Percentiles rank a stretch among this genome's conserved stretches.
Evolutionary conservation across 2,329 filamentous ascomycete genomes (phyloP).

Genomic region (Fusarium sarcochroum): DNA sequence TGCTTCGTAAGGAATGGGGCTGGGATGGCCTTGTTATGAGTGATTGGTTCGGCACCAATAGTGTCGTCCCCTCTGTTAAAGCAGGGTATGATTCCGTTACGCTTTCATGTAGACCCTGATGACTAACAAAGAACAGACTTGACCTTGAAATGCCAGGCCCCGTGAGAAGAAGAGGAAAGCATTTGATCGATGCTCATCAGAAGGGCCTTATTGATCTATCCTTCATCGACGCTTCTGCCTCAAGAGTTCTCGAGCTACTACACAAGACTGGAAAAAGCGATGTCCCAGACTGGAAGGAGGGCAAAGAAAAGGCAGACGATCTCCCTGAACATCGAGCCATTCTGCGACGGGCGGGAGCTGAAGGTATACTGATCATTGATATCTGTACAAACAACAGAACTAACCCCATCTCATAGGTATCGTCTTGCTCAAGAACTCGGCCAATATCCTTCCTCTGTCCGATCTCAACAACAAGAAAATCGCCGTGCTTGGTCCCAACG

Average conservation of each 20-base stretch:
- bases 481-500: conserved; percentile 29
- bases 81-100: conserved; percentile 28
- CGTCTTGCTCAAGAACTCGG: conserved; percentile 29
- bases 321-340: conserved; percentile 27
- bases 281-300: conserved; percentile 31
- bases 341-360: conserved; percentile 26
- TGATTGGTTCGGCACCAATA: conserved; percentile 57
- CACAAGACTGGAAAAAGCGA: conserved; percentile 22
- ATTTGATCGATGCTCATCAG: conserved; percentile 23
- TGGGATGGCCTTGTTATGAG: conserved; percentile 61
- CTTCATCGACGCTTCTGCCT: conserved; percentile 22
- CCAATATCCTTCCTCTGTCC: conserved; percentile 7
- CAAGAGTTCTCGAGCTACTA: conserved; percentile 20
- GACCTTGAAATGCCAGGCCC: conserved; percentile 40
- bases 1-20: conserved; percentile 60
- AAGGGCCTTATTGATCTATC: conserved; percentile 17
- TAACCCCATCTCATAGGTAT: conserved; percentile 8
- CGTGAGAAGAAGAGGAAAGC: conserved; percentile 23
- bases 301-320: conserved; percentile 21
- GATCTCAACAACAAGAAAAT: conserved; percentile 1
- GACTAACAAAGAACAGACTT: background rate
- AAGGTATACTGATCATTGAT: conserved; percentile 7
- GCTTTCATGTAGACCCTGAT: too few relatives aligned
- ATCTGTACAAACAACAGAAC: background rate
- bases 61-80: conserved; percentile 49